Conservation (phyloP, 2,329 filamentous ascomycete genomes). For the Onygenales sp. region DNA sequence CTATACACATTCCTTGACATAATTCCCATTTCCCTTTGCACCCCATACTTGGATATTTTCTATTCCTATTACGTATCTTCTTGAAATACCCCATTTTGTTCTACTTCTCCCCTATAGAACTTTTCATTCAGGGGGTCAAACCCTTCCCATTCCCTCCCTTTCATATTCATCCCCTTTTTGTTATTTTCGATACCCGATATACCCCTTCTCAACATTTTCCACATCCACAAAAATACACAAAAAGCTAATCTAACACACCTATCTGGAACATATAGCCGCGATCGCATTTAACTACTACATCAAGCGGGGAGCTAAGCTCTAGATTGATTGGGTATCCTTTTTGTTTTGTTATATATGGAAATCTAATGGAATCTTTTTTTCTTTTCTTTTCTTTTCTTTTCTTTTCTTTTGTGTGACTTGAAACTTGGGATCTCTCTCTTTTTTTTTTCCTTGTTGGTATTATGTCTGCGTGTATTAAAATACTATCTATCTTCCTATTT, state of each 20-base stretch:
- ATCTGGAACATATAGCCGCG: conserved; percentile 7
- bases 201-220: too few relatives aligned
- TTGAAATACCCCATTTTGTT: conserved; percentile 5
- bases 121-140: too few relatives aligned
- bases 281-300: conserved; percentile 20
- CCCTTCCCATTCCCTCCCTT: too few relatives aligned
- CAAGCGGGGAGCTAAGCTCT: conserved; percentile 26
- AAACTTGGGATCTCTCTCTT: background rate
- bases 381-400: background rate
- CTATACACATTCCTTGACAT: background rate
- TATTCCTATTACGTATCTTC: conserved; percentile 22
- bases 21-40: conserved; percentile 6
- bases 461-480: background rate
- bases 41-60: background rate
- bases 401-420: background rate
- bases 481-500: too few relatives aligned
- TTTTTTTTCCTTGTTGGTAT: background rate
- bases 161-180: too few relatives aligned
- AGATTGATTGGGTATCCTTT: conserved; percentile 3
- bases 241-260: too few relatives aligned
- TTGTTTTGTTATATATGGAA: too few relatives aligned
- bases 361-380: background rate
- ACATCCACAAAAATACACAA: too few relatives aligned
- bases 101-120: too few relatives aligned
- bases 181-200: too few relatives aligned